Conservation (phyloP, 2,329 filamentous ascomycete genomes). For the Seiridium cupressi region DNA sequence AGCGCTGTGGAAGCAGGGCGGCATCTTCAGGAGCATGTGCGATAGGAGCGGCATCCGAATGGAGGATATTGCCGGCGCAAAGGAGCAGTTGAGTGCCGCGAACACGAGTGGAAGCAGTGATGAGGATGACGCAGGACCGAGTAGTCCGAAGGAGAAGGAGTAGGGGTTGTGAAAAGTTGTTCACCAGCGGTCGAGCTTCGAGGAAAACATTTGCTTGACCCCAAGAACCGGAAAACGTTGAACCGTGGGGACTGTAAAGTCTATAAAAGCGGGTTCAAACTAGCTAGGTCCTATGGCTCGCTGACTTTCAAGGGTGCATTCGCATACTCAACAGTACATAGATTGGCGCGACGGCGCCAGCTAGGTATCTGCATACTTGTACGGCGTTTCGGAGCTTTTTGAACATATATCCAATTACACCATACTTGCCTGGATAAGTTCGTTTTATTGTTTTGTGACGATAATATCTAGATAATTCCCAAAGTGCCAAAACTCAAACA, state of each 20-base stretch:
- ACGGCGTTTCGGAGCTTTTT: neutral
- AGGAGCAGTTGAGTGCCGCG: constrained; percentile 27
- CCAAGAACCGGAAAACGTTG: neutral
- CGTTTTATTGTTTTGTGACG: no score
- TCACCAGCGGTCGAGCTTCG: neutral
- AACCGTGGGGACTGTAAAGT: neutral
- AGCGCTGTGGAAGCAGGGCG: constrained; percentile 66
- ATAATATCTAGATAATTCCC: no score
- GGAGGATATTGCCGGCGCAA: constrained; percentile 51
- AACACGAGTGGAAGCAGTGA: constrained; percentile 6
- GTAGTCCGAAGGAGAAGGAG: neutral
- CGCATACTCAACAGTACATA: neutral
- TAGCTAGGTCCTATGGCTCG: neutral
- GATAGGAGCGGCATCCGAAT: constrained; percentile 74
- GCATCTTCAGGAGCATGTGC: constrained; percentile 89
- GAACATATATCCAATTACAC: no score
- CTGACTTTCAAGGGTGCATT: neutral
- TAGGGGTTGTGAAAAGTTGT: neutral
- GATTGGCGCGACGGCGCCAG: neutral
- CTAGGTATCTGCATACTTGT: neutral
- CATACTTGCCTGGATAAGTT: no score
- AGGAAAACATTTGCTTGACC: neutral
- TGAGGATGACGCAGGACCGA: neutral
- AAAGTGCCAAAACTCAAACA: no score
- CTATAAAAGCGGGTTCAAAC: neutral